These are phyloP conservation scores for Cryphonectria nitschkei DNA, from an alignment of 2,329 filamentous ascomycete genomes.

Conservation along the genomic window DNA sequence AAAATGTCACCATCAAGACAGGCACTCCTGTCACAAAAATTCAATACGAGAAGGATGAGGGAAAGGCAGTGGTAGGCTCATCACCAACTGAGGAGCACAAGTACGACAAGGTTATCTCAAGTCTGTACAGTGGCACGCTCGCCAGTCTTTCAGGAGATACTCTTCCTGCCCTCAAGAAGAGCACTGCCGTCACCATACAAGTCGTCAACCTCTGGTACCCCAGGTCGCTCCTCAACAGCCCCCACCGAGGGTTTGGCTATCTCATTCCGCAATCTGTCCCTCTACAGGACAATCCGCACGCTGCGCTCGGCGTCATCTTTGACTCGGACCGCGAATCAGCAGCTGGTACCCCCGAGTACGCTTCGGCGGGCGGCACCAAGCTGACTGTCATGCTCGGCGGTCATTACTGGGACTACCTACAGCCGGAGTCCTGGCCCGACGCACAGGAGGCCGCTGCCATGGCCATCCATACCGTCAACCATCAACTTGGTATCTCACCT, in stretches of 20 bases:
- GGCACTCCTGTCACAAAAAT: conserved; percentile 54
- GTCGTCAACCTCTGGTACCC: conserved; percentile 89
- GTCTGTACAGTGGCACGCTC: conserved; percentile 57
- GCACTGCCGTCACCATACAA: conserved; percentile 76
- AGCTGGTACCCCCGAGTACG: conserved; percentile 32
- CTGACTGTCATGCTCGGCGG: conserved; percentile 94
- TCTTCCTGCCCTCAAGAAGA: conserved; percentile 54
- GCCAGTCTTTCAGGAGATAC: conserved; percentile 40
- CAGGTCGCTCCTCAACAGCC: conserved; percentile 61
- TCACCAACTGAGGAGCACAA: conserved; percentile 29
- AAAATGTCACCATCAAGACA: conserved; percentile 64
- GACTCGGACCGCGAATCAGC: conserved; percentile 65
- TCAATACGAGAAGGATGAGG: conserved; percentile 40
- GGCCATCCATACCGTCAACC: conserved; percentile 69
- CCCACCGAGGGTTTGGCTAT: conserved; percentile 82
- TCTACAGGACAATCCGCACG: conserved; percentile 38
- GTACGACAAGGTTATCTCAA: conserved; percentile 67
- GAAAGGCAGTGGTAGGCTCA: conserved; percentile 47
- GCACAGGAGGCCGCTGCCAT: conserved; percentile 69
- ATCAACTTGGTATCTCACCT: conserved; percentile 72
- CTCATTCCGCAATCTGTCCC: conserved; percentile 72
- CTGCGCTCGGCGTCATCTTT: conserved; percentile 82
- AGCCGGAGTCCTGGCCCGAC: conserved; percentile 56
- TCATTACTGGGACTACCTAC: conserved; percentile 76
- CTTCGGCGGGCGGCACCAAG: conserved; percentile 66